These are phyloP conservation scores for Oryza australiensis DNA, from an alignment of 176 grass and related monocot genomes.

Conservation along the genomic window DNA sequence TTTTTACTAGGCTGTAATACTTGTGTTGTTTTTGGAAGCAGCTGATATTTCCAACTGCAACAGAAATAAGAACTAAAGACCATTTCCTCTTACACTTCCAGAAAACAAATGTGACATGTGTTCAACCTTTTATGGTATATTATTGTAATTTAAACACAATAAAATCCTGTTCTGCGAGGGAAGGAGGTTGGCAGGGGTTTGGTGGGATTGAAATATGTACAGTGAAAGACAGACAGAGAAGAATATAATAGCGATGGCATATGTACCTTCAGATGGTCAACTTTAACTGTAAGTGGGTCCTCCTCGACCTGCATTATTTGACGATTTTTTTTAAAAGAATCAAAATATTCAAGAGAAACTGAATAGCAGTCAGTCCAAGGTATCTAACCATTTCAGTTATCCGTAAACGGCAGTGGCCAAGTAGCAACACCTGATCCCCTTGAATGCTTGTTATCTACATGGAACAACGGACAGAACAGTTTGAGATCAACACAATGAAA, in stretches of 20 bases:
- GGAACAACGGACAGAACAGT: slow-evolving; percentile 24
- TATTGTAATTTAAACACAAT: neutral
- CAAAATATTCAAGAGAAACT: slow-evolving; percentile 10
- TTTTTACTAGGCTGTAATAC: neutral
- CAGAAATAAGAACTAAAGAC: neutral
- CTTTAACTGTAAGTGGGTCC: slow-evolving; percentile 69
- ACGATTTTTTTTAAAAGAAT: neutral
- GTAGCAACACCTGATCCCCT: slow-evolving; percentile 55
- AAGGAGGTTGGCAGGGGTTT: neutral
- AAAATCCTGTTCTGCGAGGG: neutral
- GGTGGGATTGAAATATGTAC: neutral
- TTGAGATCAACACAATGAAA: slow-evolving; percentile 4
- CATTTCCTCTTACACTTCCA: neutral
- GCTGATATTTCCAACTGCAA: neutral
- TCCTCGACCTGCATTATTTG: slow-evolving; percentile 55
- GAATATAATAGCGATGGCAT: neutral
- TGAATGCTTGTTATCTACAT: slow-evolving; percentile 60
- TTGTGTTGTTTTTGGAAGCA: neutral
- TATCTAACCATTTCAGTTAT: slow-evolving; percentile 59
- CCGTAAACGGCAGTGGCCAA: slow-evolving; percentile 54
- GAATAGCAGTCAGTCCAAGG: neutral
- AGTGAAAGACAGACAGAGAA: neutral
- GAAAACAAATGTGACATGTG: neutral
- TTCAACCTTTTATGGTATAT: neutral
- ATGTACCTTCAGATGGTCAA: slow-evolving; percentile 67